These are phyloP conservation scores for Penicillium sp. DNA, from an alignment of 2,329 filamentous ascomycete species.

Conservation along the genomic window DNA sequence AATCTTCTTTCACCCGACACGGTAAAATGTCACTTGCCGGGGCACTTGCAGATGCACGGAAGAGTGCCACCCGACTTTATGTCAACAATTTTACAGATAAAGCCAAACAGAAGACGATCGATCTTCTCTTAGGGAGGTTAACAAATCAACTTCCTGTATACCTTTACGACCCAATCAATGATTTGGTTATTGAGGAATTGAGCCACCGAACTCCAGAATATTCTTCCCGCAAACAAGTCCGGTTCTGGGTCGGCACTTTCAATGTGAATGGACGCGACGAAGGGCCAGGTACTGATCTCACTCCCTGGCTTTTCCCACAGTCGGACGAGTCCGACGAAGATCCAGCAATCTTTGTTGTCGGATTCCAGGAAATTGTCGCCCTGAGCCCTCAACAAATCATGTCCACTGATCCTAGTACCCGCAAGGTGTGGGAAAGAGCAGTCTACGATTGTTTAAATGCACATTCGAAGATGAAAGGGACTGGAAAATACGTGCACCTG, in stretches of 20 bases:
- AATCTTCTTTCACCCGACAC: constrained; percentile 88
- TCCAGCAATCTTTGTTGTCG: constrained; percentile 84
- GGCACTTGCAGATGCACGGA: constrained; percentile 89
- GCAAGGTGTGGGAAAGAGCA: constrained; percentile 80
- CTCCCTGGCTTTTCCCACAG: constrained; percentile 74
- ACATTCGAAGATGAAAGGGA: constrained; percentile 62
- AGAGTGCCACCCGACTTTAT: constrained; percentile 89
- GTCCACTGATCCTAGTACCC: constrained; percentile 88
- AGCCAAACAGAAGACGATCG: constrained; percentile 87
- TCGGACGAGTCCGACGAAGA: constrained; percentile 57
- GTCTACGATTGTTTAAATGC: constrained; percentile 75
- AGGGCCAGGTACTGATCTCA: constrained; percentile 75
- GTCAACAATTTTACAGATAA: constrained; percentile 98
- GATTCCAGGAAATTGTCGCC: constrained; percentile 98
- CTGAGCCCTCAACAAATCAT: constrained; percentile 97
- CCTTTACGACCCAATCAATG: constrained; percentile 91
- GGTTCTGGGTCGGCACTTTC: constrained; percentile 84
- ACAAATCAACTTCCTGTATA: constrained; percentile 81
- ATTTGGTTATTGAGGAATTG: constrained; percentile 78
- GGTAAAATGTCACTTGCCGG: constrained; percentile 96
- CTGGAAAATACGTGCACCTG: constrained; percentile 81
- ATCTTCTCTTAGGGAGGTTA: constrained; percentile 81
- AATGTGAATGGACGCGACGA: constrained; percentile 87
- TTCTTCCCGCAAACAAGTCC: constrained; percentile 69
- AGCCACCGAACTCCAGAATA: constrained; percentile 65